Evolutionary conservation across 2,329 filamentous ascomycete species (phyloP), one percentile per base, ranked within the genome.

Genomic region (Colletotrichum paranaense): DNA sequence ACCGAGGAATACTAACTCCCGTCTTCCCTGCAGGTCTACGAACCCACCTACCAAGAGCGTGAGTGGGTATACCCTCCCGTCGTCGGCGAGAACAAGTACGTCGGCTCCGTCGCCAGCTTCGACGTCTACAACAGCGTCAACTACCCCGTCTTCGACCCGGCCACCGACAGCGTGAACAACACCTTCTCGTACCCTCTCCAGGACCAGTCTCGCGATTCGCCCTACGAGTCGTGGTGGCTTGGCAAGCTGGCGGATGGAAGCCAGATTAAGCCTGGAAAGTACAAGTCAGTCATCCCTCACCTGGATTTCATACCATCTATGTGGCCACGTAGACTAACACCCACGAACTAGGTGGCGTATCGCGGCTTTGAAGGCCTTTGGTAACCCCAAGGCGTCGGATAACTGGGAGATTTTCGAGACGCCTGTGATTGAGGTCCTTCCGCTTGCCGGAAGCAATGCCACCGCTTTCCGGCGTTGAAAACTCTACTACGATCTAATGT

Each of bases 31-130:
- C 26, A 76, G 74, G 83, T 87, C 42, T 86, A 84, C 68, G 79
- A 83, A 4, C 74, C 73, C 7, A 77, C 77, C 8, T 87, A 82
- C 80, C 78, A 78, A 1, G 83, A 86, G 67, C 74, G 76, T 2
- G 76, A 82, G 28, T 87, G 85, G 86, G 66, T 76, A 5, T 86
- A 85, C 65, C 86, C 86, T 2, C 84, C 81, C 0, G 76, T 79
- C 5, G 74, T 80, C 11, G 84, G 84, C 52, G 58, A 81, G 62
- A 78, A 79, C 26, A 82, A 82, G 32, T 87, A 82, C 67, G 74
- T 87, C 63, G 86, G 86, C 42, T 83, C 84, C 2, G 84, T 83
- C 4, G 83, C 84, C 6, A 81, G 80, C 28, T 74, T 72, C 58
- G 62, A 71, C 62, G 68, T 74, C 62, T 71, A 67, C 58, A 67